Evolutionary conservation across 73 alveolate genomes (phyloP).

Genomic region (Paraurostyla sp.): DNA sequence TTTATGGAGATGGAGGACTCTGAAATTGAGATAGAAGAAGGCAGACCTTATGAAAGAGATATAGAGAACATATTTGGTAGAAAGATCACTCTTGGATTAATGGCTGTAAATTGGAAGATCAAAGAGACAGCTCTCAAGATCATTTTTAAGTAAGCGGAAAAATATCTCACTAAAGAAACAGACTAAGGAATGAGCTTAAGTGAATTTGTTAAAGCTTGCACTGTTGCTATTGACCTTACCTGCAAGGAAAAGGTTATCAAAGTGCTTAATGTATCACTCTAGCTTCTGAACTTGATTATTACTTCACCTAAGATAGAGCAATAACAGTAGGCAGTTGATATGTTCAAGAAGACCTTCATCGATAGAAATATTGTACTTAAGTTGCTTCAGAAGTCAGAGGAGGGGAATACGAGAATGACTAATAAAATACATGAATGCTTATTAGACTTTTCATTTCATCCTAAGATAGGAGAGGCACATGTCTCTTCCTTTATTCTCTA

Average conservation of each 20-base stretch:
- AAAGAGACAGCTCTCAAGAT: slow-evolving; percentile 67
- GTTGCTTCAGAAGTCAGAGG: slow-evolving; percentile 68
- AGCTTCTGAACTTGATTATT: neutral
- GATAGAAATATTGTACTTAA: slow-evolving; percentile 51
- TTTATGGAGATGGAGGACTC: slow-evolving; percentile 54
- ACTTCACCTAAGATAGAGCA: neutral
- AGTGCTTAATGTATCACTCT: slow-evolving; percentile 7
- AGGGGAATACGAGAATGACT: slow-evolving; percentile 71
- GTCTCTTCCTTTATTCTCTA: slow-evolving; percentile 59
- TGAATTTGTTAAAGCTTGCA: slow-evolving; percentile 49
- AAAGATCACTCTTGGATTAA: slow-evolving; percentile 63
- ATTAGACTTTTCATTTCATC: slow-evolving; percentile 70
- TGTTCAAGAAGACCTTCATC: slow-evolving; percentile 17
- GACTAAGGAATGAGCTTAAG: neutral
- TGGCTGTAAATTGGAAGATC: slow-evolving; percentile 60
- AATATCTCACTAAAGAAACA: slow-evolving; percentile 21
- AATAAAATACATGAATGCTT: slow-evolving; percentile 69
- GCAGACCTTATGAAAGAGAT: slow-evolving; percentile 58
- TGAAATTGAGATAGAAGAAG: slow-evolving; percentile 71
- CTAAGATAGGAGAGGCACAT: slow-evolving; percentile 77
- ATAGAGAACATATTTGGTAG: slow-evolving; percentile 63
- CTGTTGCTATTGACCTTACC: slow-evolving; percentile 44
- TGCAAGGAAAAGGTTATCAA: slow-evolving; percentile 55
- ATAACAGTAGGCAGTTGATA: slow-evolving; percentile 22
- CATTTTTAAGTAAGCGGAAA: slow-evolving; percentile 62